Percentiles rank a stretch among this genome's conserved stretches.
These are phyloP conservation scores for Kokia cookei DNA, from an alignment of 441 rosid species.

Conservation along the genomic window DNA sequence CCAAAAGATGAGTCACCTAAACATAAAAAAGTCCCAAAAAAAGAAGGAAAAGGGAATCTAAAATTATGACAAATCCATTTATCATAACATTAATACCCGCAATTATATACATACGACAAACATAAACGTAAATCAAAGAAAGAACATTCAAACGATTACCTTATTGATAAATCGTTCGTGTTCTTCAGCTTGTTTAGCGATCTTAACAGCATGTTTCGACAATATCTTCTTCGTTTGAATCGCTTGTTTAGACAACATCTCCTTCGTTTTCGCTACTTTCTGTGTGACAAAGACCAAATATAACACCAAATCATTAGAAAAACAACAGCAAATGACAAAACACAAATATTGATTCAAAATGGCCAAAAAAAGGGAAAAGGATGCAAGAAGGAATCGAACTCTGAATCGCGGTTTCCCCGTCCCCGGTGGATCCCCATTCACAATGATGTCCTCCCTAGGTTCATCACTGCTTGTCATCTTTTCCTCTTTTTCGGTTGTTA, in stretches of 20 bases:
- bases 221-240: conserved; percentile 72
- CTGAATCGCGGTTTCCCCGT: conserved; percentile 41
- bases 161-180: conserved; percentile 83
- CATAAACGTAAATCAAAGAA: background rate
- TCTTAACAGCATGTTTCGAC: conserved; percentile 88
- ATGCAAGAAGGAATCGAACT: conserved; percentile 38
- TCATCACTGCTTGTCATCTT: conserved; percentile 49
- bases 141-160: conserved; percentile 22
- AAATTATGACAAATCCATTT: background rate
- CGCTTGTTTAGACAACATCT: conserved; percentile 70
- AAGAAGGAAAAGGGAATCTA: background rate
- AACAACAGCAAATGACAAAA: background rate
- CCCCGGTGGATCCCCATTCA: conserved; percentile 32
- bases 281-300: conserved; percentile 6
- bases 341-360: background rate
- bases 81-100: background rate
- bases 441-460: conserved; percentile 32
- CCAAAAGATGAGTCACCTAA: conserved; percentile 86
- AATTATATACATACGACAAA: background rate
- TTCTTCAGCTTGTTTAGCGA: conserved; percentile 90
- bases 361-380: background rate
- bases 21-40: background rate
- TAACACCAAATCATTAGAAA: conserved; percentile 16
- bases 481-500: background rate
- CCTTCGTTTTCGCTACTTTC: conserved; percentile 83